phyloP scores from a whole-genome alignment of 2,329 filamentous ascomycete genomes.

The Fusarium proliferatum region DNA sequence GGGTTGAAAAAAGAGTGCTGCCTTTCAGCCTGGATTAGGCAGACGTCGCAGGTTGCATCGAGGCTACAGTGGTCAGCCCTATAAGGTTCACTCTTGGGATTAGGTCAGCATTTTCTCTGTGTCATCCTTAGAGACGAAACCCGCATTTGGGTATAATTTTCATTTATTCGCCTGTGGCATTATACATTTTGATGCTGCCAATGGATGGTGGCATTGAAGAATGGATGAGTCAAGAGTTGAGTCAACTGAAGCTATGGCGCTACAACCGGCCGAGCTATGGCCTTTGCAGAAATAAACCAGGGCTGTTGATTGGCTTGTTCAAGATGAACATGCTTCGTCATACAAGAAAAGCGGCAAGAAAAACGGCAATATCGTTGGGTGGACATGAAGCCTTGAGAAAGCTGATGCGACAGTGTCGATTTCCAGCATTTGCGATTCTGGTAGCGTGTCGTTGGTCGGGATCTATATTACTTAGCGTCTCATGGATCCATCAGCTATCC shows the following conservation, averaged over 20 bases:
- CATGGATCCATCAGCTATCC: too few relatives aligned
- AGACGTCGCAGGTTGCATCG: conserved; percentile 1
- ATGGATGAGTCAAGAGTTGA: not conserved
- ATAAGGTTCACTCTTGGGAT: not conserved
- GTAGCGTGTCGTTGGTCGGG: accelerated
- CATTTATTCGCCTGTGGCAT: not conserved
- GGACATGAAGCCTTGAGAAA: accelerated
- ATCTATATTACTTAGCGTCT: not conserved
- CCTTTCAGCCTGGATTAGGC: conserved; percentile 17
- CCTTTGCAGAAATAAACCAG: accelerated
- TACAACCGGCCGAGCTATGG: not conserved
- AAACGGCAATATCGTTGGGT: accelerated
- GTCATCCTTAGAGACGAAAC: not conserved
- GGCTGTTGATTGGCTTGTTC: accelerated
- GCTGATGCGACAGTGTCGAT: accelerated
- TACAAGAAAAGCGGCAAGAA: accelerated
- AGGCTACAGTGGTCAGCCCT: not conserved
- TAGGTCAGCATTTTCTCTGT: conserved; percentile 9
- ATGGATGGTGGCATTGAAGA: accelerated
- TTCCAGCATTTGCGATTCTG: accelerated
- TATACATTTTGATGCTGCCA: accelerated
- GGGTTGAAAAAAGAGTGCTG: not conserved
- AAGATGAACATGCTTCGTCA: accelerated
- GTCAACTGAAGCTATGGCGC: not conserved
- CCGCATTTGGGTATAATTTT: not conserved